These are phyloP conservation scores for Rhododendron griersonianum DNA, from an alignment of 148 eudicot species.

Conservation along the genomic window DNA sequence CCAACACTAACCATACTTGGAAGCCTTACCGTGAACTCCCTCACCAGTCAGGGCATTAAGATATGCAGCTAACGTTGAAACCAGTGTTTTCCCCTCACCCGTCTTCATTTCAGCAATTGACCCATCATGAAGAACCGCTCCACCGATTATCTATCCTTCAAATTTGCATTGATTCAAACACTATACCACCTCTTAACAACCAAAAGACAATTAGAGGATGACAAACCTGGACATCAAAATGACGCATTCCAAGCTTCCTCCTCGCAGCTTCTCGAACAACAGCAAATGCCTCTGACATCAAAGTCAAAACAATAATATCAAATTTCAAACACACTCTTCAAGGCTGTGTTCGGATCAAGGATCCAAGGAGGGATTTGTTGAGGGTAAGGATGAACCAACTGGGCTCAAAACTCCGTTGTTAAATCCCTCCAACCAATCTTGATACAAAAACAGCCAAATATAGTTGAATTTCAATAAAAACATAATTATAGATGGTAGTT, in stretches of 20 bases:
- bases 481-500: not conserved
- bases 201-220: not conserved
- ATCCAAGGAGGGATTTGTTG: not conserved
- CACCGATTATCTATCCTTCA: conserved; percentile 75
- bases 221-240: conserved; percentile 97
- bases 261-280: conserved; percentile 98
- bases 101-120: conserved; percentile 99
- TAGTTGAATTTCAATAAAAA: not conserved
- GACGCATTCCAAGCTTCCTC: conserved; percentile 98
- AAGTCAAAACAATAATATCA: not conserved
- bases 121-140: conserved; percentile 98
- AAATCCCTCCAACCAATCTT: not conserved
- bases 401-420: not conserved
- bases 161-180: conserved; percentile 9
- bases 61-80: conserved; percentile 97
- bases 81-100: conserved; percentile 98
- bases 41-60: conserved; percentile 96
- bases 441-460: conserved; percentile 1
- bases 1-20: not conserved
- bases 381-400: not conserved
- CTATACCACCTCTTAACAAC: not conserved
- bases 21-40: conserved; percentile 89
- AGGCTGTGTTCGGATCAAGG: not conserved
- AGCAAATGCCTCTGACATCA: conserved; percentile 85
- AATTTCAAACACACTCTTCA: not conserved